Evolutionary conservation across 2,329 filamentous ascomycete species (phyloP).

Genomic region (Mycosphaerella sp.): DNA sequence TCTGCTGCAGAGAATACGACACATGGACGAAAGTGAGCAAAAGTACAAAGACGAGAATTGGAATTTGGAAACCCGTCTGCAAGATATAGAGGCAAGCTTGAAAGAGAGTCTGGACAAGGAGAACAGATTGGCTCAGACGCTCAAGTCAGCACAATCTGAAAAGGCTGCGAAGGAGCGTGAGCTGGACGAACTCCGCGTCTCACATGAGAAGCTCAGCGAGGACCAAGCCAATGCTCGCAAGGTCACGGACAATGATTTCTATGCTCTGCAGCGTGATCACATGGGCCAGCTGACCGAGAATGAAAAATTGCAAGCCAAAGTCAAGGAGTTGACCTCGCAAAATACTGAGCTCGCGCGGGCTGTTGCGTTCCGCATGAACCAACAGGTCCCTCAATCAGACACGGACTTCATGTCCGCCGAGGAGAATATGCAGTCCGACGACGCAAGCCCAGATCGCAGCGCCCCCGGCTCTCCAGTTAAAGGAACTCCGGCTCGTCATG

Average conservation of each 20-base stretch:
- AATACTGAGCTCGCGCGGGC: conserved; percentile 87
- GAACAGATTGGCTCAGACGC: conserved; percentile 66
- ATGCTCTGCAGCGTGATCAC: conserved; percentile 73
- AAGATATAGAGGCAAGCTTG: conserved; percentile 67
- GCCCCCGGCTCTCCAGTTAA: conserved; percentile 88
- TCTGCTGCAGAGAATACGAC: conserved; percentile 71
- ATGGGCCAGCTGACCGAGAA: conserved; percentile 73
- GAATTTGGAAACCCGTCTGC: conserved; percentile 87
- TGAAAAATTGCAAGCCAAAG: conserved; percentile 68
- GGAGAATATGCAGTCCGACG: conserved; percentile 49
- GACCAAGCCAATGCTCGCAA: conserved; percentile 72
- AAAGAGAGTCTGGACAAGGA: conserved; percentile 76
- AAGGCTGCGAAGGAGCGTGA: conserved; percentile 76
- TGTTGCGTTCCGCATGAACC: conserved; percentile 61
- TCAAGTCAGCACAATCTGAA: conserved; percentile 65
- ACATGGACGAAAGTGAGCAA: conserved; percentile 86
- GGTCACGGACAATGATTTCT: conserved; percentile 82
- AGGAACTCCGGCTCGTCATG: conserved; percentile 73
- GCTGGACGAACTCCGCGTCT: conserved; percentile 79
- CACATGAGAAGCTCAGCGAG: conserved; percentile 70
- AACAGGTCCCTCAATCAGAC: conserved; percentile 24
- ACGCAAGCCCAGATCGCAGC: conserved; percentile 74
- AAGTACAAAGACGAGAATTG: conserved; percentile 98
- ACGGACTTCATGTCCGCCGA: conserved; percentile 54
- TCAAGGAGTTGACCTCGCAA: conserved; percentile 80